Conservation (phyloP, 1,139 yeast species). For the Magnusiomyces clavatus region DNA sequence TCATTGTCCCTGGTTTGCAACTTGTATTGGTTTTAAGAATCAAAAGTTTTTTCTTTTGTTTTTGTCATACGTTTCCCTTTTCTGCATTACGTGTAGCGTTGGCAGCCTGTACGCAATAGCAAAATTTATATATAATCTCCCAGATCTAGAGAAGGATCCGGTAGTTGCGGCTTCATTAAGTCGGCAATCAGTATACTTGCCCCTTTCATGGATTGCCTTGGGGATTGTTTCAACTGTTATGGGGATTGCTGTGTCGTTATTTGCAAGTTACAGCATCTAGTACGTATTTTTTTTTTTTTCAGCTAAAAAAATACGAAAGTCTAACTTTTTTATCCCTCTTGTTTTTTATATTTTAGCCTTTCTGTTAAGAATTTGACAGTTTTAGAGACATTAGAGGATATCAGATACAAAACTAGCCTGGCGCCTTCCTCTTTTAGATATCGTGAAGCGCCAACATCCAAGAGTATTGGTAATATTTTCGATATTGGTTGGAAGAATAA, state of each 20-base stretch:
- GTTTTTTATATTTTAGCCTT: slow-evolving; percentile 24
- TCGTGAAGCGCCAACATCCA: slow-evolving; percentile 35
- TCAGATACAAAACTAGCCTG: slow-evolving; percentile 42
- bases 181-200: slow-evolving; percentile 32
- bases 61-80: slow-evolving; percentile 48
- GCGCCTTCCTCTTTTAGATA: slow-evolving; percentile 36
- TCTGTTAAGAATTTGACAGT: slow-evolving; percentile 65
- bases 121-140: not conserved
- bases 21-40: slow-evolving; percentile 77
- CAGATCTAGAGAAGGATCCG: not conserved
- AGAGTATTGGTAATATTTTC: slow-evolving; percentile 55
- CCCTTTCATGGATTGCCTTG: slow-evolving; percentile 53
- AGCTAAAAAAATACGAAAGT: too few species aligned
- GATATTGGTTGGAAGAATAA: slow-evolving; percentile 61
- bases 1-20: slow-evolving; percentile 96
- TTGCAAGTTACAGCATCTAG: slow-evolving; percentile 53
- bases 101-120: slow-evolving; percentile 37
- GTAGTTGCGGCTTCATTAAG: not conserved
- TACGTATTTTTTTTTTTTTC: too few species aligned
- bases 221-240: slow-evolving; percentile 56
- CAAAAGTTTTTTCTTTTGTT: slow-evolving; percentile 77
- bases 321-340: too few species aligned
- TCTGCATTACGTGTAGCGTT: slow-evolving; percentile 38
- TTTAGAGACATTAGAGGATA: slow-evolving; percentile 65
- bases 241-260: slow-evolving; percentile 51